These are phyloP conservation scores for Mycena kentingensis DNA, from an alignment of 768 basidiomycete species.

Conservation along the genomic window DNA sequence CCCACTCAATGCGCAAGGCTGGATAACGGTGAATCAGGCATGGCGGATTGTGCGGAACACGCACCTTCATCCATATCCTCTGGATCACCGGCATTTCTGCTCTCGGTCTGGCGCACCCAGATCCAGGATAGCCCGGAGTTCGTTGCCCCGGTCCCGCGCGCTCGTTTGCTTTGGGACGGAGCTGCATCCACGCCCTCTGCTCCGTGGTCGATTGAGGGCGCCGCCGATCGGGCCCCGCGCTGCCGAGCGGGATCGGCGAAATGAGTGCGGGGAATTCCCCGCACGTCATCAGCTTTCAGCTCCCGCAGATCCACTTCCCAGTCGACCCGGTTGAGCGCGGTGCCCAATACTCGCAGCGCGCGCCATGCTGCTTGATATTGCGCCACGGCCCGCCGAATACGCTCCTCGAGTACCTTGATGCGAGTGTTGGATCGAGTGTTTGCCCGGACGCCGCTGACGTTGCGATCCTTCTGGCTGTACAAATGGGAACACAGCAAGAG, in stretches of 20 bases:
- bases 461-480: slow-evolving; percentile 31
- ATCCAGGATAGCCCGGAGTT: slow-evolving; percentile 8
- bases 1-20: slow-evolving; percentile 18
- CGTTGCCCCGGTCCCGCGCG: not conserved
- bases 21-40: slow-evolving; percentile 1
- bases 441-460: slow-evolving; percentile 28
- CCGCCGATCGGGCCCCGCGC: not conserved
- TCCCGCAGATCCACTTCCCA: slow-evolving; percentile 26
- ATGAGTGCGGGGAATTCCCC: not conserved
- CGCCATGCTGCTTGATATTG: slow-evolving; percentile 19
- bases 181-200: not conserved
- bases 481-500: slow-evolving; percentile 32
- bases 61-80: slow-evolving; percentile 5
- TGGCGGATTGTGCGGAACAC: not conserved
- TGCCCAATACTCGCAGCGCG: slow-evolving; percentile 5
- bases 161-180: not conserved
- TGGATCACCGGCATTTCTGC: not conserved
- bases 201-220: not conserved
- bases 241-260: slow-evolving; percentile 1
- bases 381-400: slow-evolving; percentile 16
- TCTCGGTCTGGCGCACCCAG: not conserved
- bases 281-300: slow-evolving; percentile 5
- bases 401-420: slow-evolving; percentile 17
- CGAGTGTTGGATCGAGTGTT: slow-evolving; percentile 26
- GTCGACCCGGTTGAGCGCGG: slow-evolving; percentile 15